Base-by-base conservation (phyloP, 2,329 filamentous ascomycete species). In the Cladophialophora carrionii region DNA sequence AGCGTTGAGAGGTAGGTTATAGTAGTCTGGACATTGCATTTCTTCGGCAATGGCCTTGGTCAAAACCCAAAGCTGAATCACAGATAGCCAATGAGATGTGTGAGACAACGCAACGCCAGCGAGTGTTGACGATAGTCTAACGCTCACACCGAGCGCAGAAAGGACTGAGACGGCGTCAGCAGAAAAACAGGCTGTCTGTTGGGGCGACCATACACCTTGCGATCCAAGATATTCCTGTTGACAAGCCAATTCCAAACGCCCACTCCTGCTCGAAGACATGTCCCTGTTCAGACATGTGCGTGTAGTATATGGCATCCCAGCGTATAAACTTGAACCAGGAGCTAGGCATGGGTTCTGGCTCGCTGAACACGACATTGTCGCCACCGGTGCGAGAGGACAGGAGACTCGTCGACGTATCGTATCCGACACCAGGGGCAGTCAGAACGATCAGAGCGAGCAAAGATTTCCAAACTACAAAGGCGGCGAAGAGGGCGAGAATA, bases 41-140 rank as follows among this genome's bases (percentile, higher is more conserved):
- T 71, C 60, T n/a, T 74, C 46, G 32, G 49, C 32, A 24, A 68
- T 52, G 34, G 24, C 17, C 12, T 32, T 61, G 10, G 63, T 56
- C 26, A 71, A 62, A 12, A 51, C 56, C 62, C 65, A 90, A 14
- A 98, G 81, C 10, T 87, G 81, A 49, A 96, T 70, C 12, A 90
- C 88, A 2, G 93, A 92, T 46, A 90, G 72, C 14, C 93, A 82
- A 77, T 99, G 95, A 4, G 88, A 85, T n/a, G 83, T 57, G 74
- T 93, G 89, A 32, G 92, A 88, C 37, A 96, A 74, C 29, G 80
- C 72, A 52, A 95, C 83, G 41, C 86, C 91, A 26, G 88, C 78
- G 17, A 88, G 58, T 10, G 75, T 74, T 29, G 56, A 22, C n/a
- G 49, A 57, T 2, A 43, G 31, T 22, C 43, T 17, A 31, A 43